Base-by-base conservation (phyloP, 1,284 basidiomycete species). In the Peniophora sp. region DNA sequence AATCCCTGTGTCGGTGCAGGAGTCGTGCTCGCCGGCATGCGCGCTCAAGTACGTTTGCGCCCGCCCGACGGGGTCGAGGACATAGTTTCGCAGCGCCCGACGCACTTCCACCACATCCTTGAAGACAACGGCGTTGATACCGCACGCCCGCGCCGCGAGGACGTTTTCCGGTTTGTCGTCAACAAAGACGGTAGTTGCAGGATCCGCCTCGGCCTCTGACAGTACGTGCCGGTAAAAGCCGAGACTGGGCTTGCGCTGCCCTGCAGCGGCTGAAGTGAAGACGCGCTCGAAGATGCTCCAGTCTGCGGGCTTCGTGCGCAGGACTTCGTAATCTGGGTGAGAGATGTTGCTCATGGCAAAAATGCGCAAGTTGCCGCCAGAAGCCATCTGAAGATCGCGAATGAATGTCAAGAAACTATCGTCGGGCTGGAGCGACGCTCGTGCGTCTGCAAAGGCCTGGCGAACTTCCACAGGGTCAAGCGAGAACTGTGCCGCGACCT, bases 271-370 rank as follows among this genome's bases (percentile, higher is more conserved):
- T 17, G 78, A 80, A 2, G 74, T 75, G 58, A 77, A 81, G 20
- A 79, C 64, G 24, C 64, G 57, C 53, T 81, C 77, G 56, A 82
- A 82, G 37, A 80, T 66, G 1, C 64, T 62, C 77, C 77, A 80
- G 50, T 80, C 73, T 3, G 68, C 71, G 3, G 68, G 63, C 52
- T 72, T 77, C 15, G 66, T 70, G 23, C 65, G 69, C 11, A 79
- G 64, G 5, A 73, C 66, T 27, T 66, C 65, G 56, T 71, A 79
- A 56, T 81, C 78, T n/a, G 75, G 74, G 1, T 64, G 57, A 18
- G 78, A 79, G 42, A 81, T 80, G 60, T 82, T 82, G 24, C 77
- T 79, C 74, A 81, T 79, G 32, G 78, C 78, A 49, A 73, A 77
- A 23, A 81, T 68, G 24, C 62, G 67, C 5, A 77, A 62, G 17